Conservation (phyloP, 2,329 filamentous ascomycete species). For the Calonectria honghensis region DNA sequence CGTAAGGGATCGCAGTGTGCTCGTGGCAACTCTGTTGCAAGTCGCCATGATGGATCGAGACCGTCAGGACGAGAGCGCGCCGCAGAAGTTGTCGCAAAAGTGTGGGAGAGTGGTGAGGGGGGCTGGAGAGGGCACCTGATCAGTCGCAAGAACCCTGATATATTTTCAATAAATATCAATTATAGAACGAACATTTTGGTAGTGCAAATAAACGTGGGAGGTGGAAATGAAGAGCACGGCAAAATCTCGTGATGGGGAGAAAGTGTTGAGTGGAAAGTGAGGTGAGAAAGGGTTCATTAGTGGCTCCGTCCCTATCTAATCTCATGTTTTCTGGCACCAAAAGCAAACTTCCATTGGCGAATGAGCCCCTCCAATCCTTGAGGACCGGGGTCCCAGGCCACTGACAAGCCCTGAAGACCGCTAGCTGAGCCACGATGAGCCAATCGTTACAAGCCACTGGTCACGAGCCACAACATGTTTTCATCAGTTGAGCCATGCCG, state of each 20-base stretch:
- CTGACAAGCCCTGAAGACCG: slow-evolving; percentile 18
- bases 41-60: slow-evolving; percentile 52
- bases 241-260: slow-evolving; percentile 37
- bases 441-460: slow-evolving; percentile 10
- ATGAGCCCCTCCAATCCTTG: slow-evolving; percentile 51
- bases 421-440: slow-evolving; percentile 23
- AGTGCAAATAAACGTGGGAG: slow-evolving; percentile 16
- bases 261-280: slow-evolving; percentile 38
- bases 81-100: slow-evolving; percentile 29
- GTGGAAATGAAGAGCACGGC: slow-evolving; percentile 3
- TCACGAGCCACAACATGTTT: slow-evolving; percentile 1
- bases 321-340: slow-evolving; percentile 48
- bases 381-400: slow-evolving; percentile 24
- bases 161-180: slow-evolving; percentile 6
- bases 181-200: slow-evolving; percentile 37
- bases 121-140: slow-evolving; percentile 21
- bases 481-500: not conserved
- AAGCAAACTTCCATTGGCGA: slow-evolving; percentile 28
- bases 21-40: slow-evolving; percentile 48
- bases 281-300: slow-evolving; percentile 35
- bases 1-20: slow-evolving; percentile 49
- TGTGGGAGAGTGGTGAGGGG: slow-evolving; percentile 13
- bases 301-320: slow-evolving; percentile 52
- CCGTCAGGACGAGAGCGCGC: slow-evolving; percentile 5
- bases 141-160: slow-evolving; percentile 21